Percentiles rank a stretch among this genome's conserved stretches.
Evolutionary conservation across 805 yeast species (phyloP).

Genomic region (Sugiyamaella chiloensis): DNA sequence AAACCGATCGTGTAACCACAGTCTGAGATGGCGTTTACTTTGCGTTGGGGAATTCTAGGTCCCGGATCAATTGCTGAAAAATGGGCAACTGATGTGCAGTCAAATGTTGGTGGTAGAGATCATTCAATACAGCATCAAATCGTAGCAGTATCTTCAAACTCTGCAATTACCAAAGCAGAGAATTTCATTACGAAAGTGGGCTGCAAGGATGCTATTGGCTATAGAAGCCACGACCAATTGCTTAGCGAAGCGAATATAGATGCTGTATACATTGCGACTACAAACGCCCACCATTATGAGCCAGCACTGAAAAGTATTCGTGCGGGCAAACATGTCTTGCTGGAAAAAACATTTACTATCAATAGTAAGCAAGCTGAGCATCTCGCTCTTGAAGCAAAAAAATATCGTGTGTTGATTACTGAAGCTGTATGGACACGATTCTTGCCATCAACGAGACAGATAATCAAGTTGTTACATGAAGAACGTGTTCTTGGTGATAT

Average conservation of each 20-base stretch:
- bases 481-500: slow-evolving; percentile 46
- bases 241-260: slow-evolving; percentile 41
- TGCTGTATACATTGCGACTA: slow-evolving; percentile 50
- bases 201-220: slow-evolving; percentile 5
- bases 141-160: slow-evolving; percentile 23
- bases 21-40: not conserved
- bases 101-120: slow-evolving; percentile 8
- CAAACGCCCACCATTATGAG: slow-evolving; percentile 49
- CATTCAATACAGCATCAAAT: slow-evolving; percentile 19
- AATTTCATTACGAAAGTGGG: slow-evolving; percentile 14
- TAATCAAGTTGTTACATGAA: slow-evolving; percentile 38
- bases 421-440: slow-evolving; percentile 46
- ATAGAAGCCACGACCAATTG: slow-evolving; percentile 40
- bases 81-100: slow-evolving; percentile 20
- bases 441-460: slow-evolving; percentile 42
- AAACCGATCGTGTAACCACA: too few species aligned
- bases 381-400: slow-evolving; percentile 42
- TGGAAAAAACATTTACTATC: slow-evolving; percentile 55
- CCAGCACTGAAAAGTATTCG: slow-evolving; percentile 42
- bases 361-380: slow-evolving; percentile 44
- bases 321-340: slow-evolving; percentile 48
- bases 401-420: slow-evolving; percentile 46
- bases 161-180: slow-evolving; percentile 20
- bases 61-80: slow-evolving; percentile 24
- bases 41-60: slow-evolving; percentile 10